Evolutionary conservation across 2,329 filamentous ascomycete species (phyloP), one percentile per base, ranked within the genome.

Genomic region (Fusarium nodosum): DNA sequence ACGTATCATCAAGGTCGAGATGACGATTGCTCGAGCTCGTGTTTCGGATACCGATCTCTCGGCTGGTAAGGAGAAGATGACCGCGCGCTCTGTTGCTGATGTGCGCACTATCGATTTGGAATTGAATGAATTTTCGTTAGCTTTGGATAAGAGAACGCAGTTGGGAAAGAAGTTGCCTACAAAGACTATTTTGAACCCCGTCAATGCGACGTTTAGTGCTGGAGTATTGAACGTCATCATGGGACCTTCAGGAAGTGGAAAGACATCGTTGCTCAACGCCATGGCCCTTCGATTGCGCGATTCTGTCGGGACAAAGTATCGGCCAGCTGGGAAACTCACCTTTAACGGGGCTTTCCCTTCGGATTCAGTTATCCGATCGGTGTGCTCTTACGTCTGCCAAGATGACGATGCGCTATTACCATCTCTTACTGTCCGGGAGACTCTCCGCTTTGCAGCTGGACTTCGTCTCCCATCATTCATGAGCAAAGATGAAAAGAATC

Each of bases 191-290:
- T 79, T 94, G 16, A 85, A 90, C 56, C 90, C 90, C 0, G 84
- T 94, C 15, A 89, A 85, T 2, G 82, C 90, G 0, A 87, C 86
- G 0, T 94, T 94, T 69, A 84, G 87, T 47, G 86, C 92, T 0
- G 91, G 91, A 1, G 82, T 86, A 16, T 76, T 94, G 16, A 94
- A 94, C 66, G 85, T 93, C 26, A 92, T 94, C 68, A 93, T 94
- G 91, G 92, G 92, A 0, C 92, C 92, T 0, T 93, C 91, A 0
- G 92, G 92, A 0, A 91, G 88, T 46, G 92, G 92, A 2, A 94
- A 94, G 77, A 93, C 91, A 0, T 91, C 90, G 0, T 81, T 93
- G 1, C 82, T 94, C 13, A 93, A 93, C 74, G 85, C 89, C 2
- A 91, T 94, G 86, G 90, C 92, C 2, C 81, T 88, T 5, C 84